phyloP scores from a whole-genome alignment of 306 rosid genomes.

The Rosa multiflora region DNA sequence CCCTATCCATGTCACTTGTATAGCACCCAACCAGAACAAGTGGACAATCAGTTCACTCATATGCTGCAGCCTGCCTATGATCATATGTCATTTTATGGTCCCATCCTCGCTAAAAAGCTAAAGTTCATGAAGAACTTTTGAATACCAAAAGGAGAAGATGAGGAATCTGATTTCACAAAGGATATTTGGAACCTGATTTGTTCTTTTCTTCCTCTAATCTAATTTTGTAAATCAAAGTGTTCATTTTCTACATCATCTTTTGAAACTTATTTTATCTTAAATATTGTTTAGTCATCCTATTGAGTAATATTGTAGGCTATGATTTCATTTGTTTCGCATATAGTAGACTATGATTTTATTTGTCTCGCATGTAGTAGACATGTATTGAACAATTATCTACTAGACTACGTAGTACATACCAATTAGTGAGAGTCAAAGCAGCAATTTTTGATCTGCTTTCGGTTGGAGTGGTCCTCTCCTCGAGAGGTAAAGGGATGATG shows the following conservation, averaged over 20 bases:
- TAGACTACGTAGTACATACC: not conserved
- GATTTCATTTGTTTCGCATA: conserved; percentile 1
- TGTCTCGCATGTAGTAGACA: not conserved
- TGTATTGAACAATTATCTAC: not conserved
- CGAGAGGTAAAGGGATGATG: not conserved
- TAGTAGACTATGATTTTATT: not conserved
- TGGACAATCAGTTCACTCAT: not conserved
- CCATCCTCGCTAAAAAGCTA: not conserved
- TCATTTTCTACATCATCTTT: not conserved
- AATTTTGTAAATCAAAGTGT: not conserved
- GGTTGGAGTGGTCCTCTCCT: conserved; percentile 15
- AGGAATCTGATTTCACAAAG: not conserved
- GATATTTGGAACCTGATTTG: conserved; percentile 16
- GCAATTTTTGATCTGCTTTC: conserved; percentile 11
- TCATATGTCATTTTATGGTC: not conserved
- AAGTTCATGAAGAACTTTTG: not conserved
- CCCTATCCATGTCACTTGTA: not conserved
- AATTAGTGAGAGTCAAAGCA: not conserved
- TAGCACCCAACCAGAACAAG: not conserved
- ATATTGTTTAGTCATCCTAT: not conserved
- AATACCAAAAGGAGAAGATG: not conserved
- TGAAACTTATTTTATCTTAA: not conserved
- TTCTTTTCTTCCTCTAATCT: not conserved
- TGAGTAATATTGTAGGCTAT: not conserved
- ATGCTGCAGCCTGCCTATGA: not conserved